Evolutionary conservation across 306 rosid species (phyloP), one percentile per base, ranked within the genome.

Genomic region (Hylodesmum podocarpum): DNA sequence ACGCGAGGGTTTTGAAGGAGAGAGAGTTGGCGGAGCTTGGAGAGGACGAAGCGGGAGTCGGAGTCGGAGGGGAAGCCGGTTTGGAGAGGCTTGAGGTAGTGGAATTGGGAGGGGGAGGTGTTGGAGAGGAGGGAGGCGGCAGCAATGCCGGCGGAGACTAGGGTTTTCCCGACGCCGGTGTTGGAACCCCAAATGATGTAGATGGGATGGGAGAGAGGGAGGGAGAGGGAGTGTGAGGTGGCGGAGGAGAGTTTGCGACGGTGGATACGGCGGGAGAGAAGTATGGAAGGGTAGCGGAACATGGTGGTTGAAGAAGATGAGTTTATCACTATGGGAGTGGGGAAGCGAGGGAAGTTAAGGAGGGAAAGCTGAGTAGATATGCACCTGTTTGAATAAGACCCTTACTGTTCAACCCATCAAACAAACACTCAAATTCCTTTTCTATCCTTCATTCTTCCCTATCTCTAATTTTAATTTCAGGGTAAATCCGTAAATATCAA

Each of bases 91-190:
- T 95, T 95, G 70, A 95, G 81, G 88, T 88, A 95, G 77, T 88
- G 93, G 82, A 92, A 88, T 15, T 82, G 70, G 67, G 83, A 33
- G 4, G 86, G 73, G 43, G 84, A 19, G 16, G 82, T 27, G n/a
- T 81, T 63, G 19, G 86, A 81, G 51, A 88, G 88, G 43, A 92
- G 84, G 16, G 64, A 84, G 8, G 93, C 83, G 58, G 93, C 85
- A 14, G 96, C 97, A 68, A 95, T 64, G 77, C 98, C 98, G 22
- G 97, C 50, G 80, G 98, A 95, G 76, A 95, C 92, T 27, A 95
- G 93, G 87, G 98, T 89, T 88, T 95, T 95, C 28, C 98, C 98
- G 22, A 95, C 88, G 41, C 87, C 88, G 73, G 98, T 95, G 81
- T 92, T 95, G 77, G 98, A 85, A 50, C 92, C 95, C 95, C 98